phyloP scores from a whole-genome alignment of 495 filamentous ascomycete genomes.

The Oidiodendron maius region DNA sequence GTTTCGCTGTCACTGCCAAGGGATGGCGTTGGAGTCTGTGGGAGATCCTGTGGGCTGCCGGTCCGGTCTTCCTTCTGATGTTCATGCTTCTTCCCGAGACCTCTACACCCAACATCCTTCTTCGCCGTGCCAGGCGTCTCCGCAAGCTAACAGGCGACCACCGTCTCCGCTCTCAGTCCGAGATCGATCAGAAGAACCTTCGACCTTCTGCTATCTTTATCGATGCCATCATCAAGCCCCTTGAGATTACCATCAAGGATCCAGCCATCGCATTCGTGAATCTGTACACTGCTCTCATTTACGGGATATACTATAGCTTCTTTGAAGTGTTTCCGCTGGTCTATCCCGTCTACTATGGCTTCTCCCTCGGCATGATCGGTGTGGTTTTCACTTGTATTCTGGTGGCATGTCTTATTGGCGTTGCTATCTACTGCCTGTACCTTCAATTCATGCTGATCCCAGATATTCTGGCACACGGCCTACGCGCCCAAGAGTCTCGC shows the following conservation, averaged over 20 bases:
- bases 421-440: conserved; percentile 24
- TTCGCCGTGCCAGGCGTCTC: conserved; percentile 47
- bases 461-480: conserved; percentile 26
- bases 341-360: conserved; percentile 45
- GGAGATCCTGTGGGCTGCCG: conserved; percentile 39
- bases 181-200: conserved; percentile 25
- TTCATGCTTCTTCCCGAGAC: conserved; percentile 52
- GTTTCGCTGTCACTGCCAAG: conserved; percentile 45
- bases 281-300: conserved; percentile 48
- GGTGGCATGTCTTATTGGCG: conserved; percentile 31
- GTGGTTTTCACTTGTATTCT: conserved; percentile 51
- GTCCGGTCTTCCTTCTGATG: conserved; percentile 17
- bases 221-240: conserved; percentile 8
- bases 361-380: conserved; percentile 40
- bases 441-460: conserved; percentile 14
- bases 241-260: conserved; percentile 54
- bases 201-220: conserved; percentile 8
- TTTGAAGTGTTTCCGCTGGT: conserved; percentile 49
- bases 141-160: conserved; percentile 25
- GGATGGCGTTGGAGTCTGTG: conserved; percentile 61
- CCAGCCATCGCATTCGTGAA: conserved; percentile 39
- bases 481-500: conserved; percentile 41
- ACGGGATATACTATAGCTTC: conserved; percentile 52
- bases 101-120: conserved; percentile 49
- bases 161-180: conserved; percentile 13